phyloP scores from a whole-genome alignment of 176 grass and related monocot genomes.

The Secale cereale region DNA sequence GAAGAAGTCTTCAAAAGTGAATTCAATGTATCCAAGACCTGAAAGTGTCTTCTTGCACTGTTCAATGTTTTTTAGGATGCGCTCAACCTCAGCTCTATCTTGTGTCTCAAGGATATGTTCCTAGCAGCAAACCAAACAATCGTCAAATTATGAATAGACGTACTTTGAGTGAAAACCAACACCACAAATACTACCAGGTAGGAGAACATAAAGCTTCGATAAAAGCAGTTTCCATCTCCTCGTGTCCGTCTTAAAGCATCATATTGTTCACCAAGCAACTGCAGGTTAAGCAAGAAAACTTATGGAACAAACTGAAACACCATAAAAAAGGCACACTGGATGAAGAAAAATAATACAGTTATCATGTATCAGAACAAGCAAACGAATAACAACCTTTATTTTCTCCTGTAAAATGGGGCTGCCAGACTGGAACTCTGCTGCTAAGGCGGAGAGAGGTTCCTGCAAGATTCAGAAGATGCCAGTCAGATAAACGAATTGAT shows the following conservation, averaged over 20 bases:
- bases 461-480: conserved; percentile 40
- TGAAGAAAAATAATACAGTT: background rate
- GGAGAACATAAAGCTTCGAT: conserved; percentile 99
- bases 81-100: conserved; percentile 78
- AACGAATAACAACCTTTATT: conserved; percentile 69
- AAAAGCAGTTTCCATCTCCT: conserved; percentile 99
- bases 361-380: conserved; percentile 24
- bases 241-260: conserved; percentile 87
- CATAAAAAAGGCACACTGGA: background rate
- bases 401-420: conserved; percentile 91
- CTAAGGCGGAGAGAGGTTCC: conserved; percentile 93
- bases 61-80: conserved; percentile 75
- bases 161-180: background rate
- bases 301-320: conserved; percentile 39
- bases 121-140: conserved; percentile 42
- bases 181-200: conserved; percentile 61
- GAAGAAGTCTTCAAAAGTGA: conserved; percentile 98
- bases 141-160: background rate
- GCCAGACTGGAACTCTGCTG: conserved; percentile 77
- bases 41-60: conserved; percentile 63
- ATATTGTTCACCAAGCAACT: conserved; percentile 93
- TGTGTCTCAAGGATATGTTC: conserved; percentile 93
- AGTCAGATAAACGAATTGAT: background rate
- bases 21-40: conserved; percentile 83
- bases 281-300: conserved; percentile 32